phyloP scores from a whole-genome alignment of 345 rosid genomes.

The Gossypioides kirkii region DNA sequence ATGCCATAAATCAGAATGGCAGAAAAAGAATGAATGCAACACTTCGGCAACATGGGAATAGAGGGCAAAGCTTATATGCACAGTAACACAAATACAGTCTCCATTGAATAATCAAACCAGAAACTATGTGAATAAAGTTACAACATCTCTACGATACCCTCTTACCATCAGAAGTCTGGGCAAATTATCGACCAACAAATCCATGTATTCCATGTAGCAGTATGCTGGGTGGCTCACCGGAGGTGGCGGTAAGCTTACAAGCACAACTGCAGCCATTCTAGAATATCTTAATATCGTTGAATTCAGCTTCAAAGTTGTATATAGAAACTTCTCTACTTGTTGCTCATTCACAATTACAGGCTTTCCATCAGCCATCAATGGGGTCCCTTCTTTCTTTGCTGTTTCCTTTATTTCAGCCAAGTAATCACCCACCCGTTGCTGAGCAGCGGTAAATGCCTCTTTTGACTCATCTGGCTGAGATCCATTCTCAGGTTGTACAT shows the following conservation, averaged over 20 bases:
- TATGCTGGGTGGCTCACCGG: conserved; percentile 78
- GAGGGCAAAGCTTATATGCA: conserved; percentile 17
- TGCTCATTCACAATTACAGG: conserved; percentile 71
- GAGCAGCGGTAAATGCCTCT: conserved; percentile 75
- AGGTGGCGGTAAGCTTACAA: conserved; percentile 69
- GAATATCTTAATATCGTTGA: conserved; percentile 60
- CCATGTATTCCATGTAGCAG: conserved; percentile 99
- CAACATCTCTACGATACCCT: conserved; percentile 98
- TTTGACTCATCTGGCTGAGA: conserved; percentile 67
- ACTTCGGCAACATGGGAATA: conserved; percentile 11
- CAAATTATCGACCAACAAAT: conserved; percentile 89
- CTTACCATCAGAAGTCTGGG: conserved; percentile 92
- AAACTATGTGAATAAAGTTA: conserved; percentile 80
- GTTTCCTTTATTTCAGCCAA: conserved; percentile 57
- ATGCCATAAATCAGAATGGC: conserved; percentile 1
- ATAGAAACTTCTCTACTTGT: conserved; percentile 49
- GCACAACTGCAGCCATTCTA: conserved; percentile 78
- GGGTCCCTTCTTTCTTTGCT: conserved; percentile 36
- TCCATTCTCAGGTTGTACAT: conserved; percentile 52
- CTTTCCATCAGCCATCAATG: conserved; percentile 74
- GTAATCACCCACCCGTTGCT: conserved; percentile 58
- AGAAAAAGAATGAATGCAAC: conserved; percentile 34
- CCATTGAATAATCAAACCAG: background rate
- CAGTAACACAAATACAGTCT: conserved; percentile 18
- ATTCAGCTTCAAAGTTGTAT: conserved; percentile 54